phyloP scores from a whole-genome alignment of 2,329 filamentous ascomycete genomes.

The Fusarium anguioides region DNA sequence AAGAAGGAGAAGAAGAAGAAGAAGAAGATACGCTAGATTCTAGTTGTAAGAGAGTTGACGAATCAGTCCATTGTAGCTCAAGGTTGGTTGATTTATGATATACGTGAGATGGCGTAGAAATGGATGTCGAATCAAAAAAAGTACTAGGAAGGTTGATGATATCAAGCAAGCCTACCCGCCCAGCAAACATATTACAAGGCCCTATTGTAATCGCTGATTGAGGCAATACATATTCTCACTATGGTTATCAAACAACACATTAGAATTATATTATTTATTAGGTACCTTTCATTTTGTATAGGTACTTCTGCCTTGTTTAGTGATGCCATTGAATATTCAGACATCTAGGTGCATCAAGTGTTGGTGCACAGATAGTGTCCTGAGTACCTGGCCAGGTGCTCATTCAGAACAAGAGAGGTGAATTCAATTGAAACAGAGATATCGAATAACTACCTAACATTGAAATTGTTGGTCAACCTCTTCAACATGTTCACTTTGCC shows the following conservation, averaged over 20 bases:
- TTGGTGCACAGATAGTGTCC: neutral
- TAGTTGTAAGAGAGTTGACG: slow-evolving; percentile 10
- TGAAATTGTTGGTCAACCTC: too few species aligned
- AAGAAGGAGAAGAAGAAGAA: slow-evolving; percentile 3
- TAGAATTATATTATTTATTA: too few species aligned
- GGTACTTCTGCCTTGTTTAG: too few species aligned
- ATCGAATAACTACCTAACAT: neutral
- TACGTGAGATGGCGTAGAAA: neutral
- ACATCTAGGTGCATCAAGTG: too few species aligned
- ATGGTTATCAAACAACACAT: neutral
- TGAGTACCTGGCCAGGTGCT: neutral
- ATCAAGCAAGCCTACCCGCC: neutral
- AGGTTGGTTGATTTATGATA: too few species aligned
- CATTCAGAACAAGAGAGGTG: neutral
- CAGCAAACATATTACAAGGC: too few species aligned
- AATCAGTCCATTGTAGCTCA: slow-evolving; percentile 8
- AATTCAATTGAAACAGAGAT: too few species aligned
- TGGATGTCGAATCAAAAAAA: slow-evolving; percentile 4
- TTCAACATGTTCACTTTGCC: neutral
- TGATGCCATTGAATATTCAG: too few species aligned
- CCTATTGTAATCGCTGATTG: neutral
- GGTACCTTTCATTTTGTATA: too few species aligned
- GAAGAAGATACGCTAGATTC: slow-evolving; percentile 5
- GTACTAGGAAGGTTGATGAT: neutral
- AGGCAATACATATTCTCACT: neutral